Conservation (phyloP, 1,139 yeast species). For the Hansenula lynferdii region DNA sequence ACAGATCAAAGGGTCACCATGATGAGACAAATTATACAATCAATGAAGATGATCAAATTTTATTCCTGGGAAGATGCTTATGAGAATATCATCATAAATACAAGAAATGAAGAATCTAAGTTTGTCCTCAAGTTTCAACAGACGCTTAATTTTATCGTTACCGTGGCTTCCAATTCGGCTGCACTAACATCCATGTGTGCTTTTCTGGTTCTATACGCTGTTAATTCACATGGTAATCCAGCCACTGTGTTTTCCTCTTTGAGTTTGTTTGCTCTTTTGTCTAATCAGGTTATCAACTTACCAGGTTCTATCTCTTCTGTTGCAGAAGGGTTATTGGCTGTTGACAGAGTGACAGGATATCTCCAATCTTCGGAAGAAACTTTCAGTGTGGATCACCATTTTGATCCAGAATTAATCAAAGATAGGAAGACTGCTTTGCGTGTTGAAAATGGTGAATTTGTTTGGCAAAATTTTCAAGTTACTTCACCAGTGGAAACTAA, state of each 20-base stretch:
- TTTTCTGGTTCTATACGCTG: constrained; percentile 59
- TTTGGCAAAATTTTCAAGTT: constrained; percentile 62
- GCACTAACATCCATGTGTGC: constrained; percentile 63
- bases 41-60: constrained; percentile 48
- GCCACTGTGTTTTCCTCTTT: constrained; percentile 74
- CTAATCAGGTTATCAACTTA: constrained; percentile 63
- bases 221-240: constrained; percentile 44
- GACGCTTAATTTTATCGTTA: constrained; percentile 49
- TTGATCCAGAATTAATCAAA: constrained; percentile 20
- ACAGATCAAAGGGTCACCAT: constrained; percentile 46
- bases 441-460: constrained; percentile 50
- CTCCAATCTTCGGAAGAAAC: constrained; percentile 38
- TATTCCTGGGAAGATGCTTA: constrained; percentile 61
- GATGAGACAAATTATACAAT: constrained; percentile 47
- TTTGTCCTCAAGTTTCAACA: constrained; percentile 42
- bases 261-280: constrained; percentile 62
- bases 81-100: constrained; percentile 35
- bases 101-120: constrained; percentile 40
- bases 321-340: constrained; percentile 58
- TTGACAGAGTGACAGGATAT: constrained; percentile 49
- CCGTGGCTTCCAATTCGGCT: constrained; percentile 54
- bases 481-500: no score
- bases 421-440: constrained; percentile 32
- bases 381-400: constrained; percentile 23
- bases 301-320: constrained; percentile 47